Conservation (phyloP, 2,329 filamentous ascomycete species). For the Aspergillus quadricinctus region DNA sequence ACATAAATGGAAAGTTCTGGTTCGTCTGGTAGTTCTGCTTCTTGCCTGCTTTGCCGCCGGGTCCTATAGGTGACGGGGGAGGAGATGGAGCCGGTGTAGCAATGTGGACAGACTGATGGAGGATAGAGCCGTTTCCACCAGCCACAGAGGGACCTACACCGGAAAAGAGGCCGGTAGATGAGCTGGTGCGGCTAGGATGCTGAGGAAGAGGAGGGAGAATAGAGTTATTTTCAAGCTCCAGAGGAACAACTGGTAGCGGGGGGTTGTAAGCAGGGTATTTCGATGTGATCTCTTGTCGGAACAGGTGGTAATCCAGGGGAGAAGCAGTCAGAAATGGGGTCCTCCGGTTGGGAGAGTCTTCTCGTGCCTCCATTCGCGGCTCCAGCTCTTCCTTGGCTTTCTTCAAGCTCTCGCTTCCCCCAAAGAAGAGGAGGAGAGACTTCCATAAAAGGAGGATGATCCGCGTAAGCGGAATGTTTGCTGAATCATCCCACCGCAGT, state of each 20-base stretch:
- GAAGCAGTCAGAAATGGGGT: constrained; percentile 86
- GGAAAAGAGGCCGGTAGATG: constrained; percentile 59
- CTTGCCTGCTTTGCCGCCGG: constrained; percentile 85
- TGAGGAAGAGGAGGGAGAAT: constrained; percentile 81
- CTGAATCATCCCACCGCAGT: constrained; percentile 63
- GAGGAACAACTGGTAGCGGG: constrained; percentile 72
- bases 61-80: constrained; percentile 80
- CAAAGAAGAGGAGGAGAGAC: constrained; percentile 78
- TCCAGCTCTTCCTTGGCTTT: constrained; percentile 67
- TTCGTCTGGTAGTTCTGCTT: constrained; percentile 99
- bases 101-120: constrained; percentile 95
- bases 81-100: constrained; percentile 96
- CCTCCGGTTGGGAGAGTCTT: constrained; percentile 48
- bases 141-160: constrained; percentile 47
- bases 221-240: constrained; percentile 87
- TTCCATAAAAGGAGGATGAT: constrained; percentile 90
- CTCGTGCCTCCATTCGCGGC: constrained; percentile 47
- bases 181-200: constrained; percentile 60
- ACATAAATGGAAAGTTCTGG: constrained; percentile 97
- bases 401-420: constrained; percentile 68
- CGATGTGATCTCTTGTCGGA: constrained; percentile 92
- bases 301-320: constrained; percentile 91
- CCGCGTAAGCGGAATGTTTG: constrained; percentile 57
- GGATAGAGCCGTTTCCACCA: constrained; percentile 61
- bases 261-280: constrained; percentile 97